phyloP scores from a whole-genome alignment of 75 land plant genomes.

The Ceratopteris richardii region DNA sequence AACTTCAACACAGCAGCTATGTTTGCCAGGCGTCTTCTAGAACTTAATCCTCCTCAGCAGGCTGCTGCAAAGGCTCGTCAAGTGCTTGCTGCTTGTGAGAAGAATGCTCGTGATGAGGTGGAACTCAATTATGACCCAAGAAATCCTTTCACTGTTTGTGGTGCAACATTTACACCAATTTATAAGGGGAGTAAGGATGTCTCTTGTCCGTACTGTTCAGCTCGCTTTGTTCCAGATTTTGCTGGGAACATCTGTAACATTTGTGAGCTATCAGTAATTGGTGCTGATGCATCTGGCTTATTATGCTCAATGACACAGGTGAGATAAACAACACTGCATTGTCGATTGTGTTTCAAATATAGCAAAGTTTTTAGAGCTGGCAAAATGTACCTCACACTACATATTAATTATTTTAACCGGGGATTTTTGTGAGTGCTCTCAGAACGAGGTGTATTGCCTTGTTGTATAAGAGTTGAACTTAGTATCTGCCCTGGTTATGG shows the following conservation, averaged over 20 bases:
- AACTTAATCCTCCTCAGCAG: constrained; percentile 31
- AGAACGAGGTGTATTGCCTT: too few relatives aligned
- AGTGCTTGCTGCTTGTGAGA: constrained; percentile 54
- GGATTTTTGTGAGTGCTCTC: too few relatives aligned
- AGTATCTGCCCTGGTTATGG: too few relatives aligned
- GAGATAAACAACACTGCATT: too few relatives aligned
- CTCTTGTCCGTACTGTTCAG: constrained; percentile 44
- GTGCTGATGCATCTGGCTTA: constrained; percentile 54
- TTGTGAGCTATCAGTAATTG: constrained; percentile 47
- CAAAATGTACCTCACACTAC: too few relatives aligned
- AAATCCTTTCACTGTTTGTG: constrained; percentile 62
- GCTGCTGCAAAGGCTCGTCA: constrained; percentile 42
- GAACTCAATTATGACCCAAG: constrained; percentile 56
- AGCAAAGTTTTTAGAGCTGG: too few relatives aligned
- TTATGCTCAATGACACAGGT: constrained; percentile 48
- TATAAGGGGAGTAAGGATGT: constrained; percentile 52
- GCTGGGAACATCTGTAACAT: constrained; percentile 35
- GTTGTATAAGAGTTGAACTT: too few relatives aligned
- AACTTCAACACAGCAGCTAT: constrained; percentile 47
- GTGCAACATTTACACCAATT: constrained; percentile 48
- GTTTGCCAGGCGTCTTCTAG: constrained; percentile 39
- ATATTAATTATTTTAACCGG: too few relatives aligned
- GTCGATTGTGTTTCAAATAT: too few relatives aligned
- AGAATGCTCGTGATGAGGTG: constrained; percentile 37
- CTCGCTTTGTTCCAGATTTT: constrained; percentile 36